A percentile compares a stretch with the other conserved stretches of the same genome.
Evolutionary conservation across 2,329 filamentous ascomycete genomes (phyloP).

Genomic region (Arachnomyces sp.): DNA sequence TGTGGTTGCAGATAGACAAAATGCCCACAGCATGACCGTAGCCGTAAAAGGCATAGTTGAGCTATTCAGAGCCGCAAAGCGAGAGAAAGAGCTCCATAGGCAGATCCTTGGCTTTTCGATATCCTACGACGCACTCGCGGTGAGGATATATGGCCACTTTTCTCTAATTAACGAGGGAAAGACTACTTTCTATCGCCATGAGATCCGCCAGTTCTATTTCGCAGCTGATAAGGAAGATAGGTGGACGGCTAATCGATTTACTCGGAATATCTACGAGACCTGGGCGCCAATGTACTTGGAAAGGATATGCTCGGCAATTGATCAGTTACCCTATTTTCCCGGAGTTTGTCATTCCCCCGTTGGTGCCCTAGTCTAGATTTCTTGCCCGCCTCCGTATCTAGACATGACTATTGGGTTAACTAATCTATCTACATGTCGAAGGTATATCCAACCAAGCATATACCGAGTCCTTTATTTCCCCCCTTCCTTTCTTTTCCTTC

Average conservation of each 20-base stretch:
- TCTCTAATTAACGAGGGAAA: conserved; percentile 26
- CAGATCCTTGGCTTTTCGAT: conserved; percentile 39
- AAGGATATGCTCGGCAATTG: conserved; percentile 31
- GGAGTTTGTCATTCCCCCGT: too few species aligned
- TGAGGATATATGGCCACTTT: conserved; percentile 37
- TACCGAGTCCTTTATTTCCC: too few species aligned
- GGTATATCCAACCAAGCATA: too few species aligned
- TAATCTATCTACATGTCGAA: too few species aligned
- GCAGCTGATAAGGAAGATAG: conserved; percentile 26
- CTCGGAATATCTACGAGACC: conserved; percentile 26
- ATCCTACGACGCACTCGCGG: conserved; percentile 26
- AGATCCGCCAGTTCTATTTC: conserved; percentile 29
- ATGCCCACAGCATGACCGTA: conserved; percentile 20
- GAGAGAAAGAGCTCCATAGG: conserved; percentile 27
- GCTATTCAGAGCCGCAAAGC: conserved; percentile 29
- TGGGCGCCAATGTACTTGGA: conserved; percentile 31
- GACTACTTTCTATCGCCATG: conserved; percentile 32
- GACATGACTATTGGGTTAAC: too few species aligned
- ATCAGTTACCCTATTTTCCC: conserved; percentile 12
- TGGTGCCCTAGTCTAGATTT: too few species aligned
- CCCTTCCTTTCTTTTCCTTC: too few species aligned
- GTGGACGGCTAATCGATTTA: conserved; percentile 30
- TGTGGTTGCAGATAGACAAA: conserved; percentile 21
- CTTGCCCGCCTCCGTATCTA: too few species aligned
- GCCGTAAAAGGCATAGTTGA: conserved; percentile 33